Evolutionary conservation across 805 yeast species (phyloP), one percentile per base, ranked within the genome.

Genomic region (Candida nonsorbophila): DNA sequence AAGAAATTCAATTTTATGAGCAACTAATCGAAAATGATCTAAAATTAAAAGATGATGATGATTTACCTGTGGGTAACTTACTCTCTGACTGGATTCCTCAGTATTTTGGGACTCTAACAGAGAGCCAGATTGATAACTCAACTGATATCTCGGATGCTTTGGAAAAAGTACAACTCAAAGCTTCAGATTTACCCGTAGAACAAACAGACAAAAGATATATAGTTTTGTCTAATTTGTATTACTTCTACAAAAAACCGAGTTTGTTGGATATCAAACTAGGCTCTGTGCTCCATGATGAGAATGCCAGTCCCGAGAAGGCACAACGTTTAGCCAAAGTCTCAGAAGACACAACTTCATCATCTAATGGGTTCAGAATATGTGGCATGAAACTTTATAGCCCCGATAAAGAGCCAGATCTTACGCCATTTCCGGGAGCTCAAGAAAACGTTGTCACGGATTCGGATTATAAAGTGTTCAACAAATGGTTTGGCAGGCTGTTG

Each of bases 241-340:
- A 69, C 31, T 85, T 85, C 1, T 83, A 67, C 47, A 47, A 28
- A 4, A 55, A 61, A 25, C 97, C 97, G 0, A 72, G 82, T 31
- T 69, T 92, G 2, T 45, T 90, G 38, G 98, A 90, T 51, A 73
- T 90, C 26, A 90, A 90, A 50, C 62, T 90, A 3, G 98, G 98
- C 0, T 53, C 75, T 5, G 47, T 67, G 7, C 56, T 90, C 20
- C 76, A 80, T 43, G 97, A 90, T 52, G 74, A 67, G 5, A 41
- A 45, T 9, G 76, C 84, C 1, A 48, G 41, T 0, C 40, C 45
- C 5, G 95, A 76, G 16, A 90, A 92, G 45, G 64, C 55, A 10
- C 55, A 55, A 28, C 53, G 97, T 23, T 56, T 90, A 45, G 58
- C 55, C 16, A 55, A 65, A 15, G 96, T 92, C 0, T 72, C 92